Evolutionary conservation across 805 yeast genomes (phyloP).

Genomic region (Candida dendrica): DNA sequence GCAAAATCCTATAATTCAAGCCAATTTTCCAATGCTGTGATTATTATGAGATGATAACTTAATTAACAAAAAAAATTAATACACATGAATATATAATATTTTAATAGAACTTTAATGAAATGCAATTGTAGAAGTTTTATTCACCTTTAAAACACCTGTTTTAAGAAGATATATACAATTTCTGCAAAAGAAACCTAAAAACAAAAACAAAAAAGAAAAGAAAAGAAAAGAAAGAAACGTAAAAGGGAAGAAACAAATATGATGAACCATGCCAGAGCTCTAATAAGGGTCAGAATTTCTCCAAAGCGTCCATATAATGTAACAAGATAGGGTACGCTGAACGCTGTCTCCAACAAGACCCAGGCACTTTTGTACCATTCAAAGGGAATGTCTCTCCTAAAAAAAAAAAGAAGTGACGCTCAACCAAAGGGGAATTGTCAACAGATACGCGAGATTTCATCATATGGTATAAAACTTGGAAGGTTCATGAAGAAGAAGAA

Average conservation of each 20-base stretch:
- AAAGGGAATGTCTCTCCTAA: slow-evolving; percentile 8
- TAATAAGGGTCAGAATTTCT: slow-evolving; percentile 22
- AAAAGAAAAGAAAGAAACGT: no score
- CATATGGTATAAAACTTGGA: slow-evolving; percentile 27
- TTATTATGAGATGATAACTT: neutral
- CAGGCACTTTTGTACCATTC: slow-evolving; percentile 11
- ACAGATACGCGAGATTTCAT: slow-evolving; percentile 24
- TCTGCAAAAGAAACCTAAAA: neutral
- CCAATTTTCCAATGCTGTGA: neutral
- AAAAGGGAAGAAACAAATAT: no score
- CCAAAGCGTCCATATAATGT: slow-evolving; percentile 18
- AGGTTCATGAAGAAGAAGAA: slow-evolving; percentile 17
- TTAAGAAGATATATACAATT: no score
- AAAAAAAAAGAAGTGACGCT: slow-evolving; percentile 5
- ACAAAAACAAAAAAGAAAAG: no score
- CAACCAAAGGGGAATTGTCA: slow-evolving; percentile 22
- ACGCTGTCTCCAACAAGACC: slow-evolving; percentile 24
- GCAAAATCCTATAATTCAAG: no score
- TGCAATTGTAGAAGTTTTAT: no score
- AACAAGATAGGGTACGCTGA: slow-evolving; percentile 24
- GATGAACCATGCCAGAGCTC: neutral
- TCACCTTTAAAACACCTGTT: neutral
- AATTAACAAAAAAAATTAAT: no score
- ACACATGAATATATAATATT: neutral
- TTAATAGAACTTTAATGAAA: no score